These are phyloP conservation scores for Leccinum fibrillosum DNA, from an alignment of 768 basidiomycete species.

Conservation along the genomic window DNA sequence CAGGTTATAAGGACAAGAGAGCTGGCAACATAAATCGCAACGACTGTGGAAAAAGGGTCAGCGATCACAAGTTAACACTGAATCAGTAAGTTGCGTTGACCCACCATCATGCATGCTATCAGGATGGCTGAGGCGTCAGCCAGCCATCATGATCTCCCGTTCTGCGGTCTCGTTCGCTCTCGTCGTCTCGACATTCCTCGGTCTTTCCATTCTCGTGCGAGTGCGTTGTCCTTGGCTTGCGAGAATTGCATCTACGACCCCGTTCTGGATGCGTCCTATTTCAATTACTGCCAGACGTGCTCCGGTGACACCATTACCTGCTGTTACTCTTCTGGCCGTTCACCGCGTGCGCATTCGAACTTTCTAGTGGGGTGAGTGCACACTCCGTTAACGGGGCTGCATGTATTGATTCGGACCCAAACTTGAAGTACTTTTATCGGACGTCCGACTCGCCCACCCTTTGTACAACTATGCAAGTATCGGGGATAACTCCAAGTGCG, in stretches of 20 bases:
- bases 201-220: not conserved
- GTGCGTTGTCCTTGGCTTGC: not conserved
- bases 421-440: not conserved
- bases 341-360: not conserved
- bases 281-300: not conserved
- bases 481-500: slow-evolving; percentile 1
- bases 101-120: not conserved
- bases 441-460: slow-evolving; percentile 3
- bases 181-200: not conserved
- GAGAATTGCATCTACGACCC: not conserved
- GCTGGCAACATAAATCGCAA: not conserved
- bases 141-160: not conserved
- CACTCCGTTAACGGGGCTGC: not conserved
- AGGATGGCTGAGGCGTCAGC: not conserved
- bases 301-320: not conserved
- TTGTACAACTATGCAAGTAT: not conserved
- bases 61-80: not conserved
- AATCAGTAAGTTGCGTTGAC: not conserved
- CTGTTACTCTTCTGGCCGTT: not conserved
- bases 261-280: not conserved
- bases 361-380: not conserved
- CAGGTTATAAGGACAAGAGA: not conserved
- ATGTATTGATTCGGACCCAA: not conserved
- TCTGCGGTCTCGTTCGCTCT: not conserved
- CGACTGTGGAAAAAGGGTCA: not conserved